Evolutionary conservation across 225 moss, liverwort and hornwort species (phyloP), one percentile per base, ranked within the genome.

Genomic region (Bryoerythrophyllum caledonicum): DNA sequence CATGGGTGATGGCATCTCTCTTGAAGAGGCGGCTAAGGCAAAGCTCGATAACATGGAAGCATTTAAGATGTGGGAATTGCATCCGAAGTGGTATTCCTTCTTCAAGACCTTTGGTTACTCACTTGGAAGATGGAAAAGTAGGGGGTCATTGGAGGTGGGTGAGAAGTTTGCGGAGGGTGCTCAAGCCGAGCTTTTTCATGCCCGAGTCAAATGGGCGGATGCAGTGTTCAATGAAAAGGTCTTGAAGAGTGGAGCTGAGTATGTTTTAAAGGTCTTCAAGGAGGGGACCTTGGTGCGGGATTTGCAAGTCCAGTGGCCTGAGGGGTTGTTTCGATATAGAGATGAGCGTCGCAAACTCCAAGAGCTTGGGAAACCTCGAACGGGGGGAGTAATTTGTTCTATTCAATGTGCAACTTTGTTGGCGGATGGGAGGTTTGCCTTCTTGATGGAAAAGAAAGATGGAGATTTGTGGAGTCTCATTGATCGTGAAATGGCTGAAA

Each of bases 311-410:
- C n/a, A 53, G 8, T 56, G 7, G 11, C 20, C 56, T 5, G 23
- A 56, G 0, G 56, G 56, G 25, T 12, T 56, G 24, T 25, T 56
- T 25, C 12, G 25, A 2, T 0, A n/a, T 1, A 10, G 1, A 1
- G 46, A 10, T 11, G 24, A 25, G 3, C 6, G 40, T 48, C 2
- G 1, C 0, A 5, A 63, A 23, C 38, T 14, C n/a, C n/a, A n/a
- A n/a, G n/a, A 10, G 0, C 56, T 56, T 21, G 24, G 56, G 1
- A 12, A n/a, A 56, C 10, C 24, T 56, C 7, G 0, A 0, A 9
- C n/a, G n/a, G n/a, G n/a, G n/a, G 10, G 4, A 0, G 0, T n/a
- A 25, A n/a, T 21, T n/a, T 56, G 56, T 55, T 1, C 0, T 1
- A 2, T 56, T 12, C 0, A 3, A 1, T 56, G 56, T 12, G 56